Evolutionary conservation across 768 basidiomycete genomes (phyloP).

Genomic region (Boletus sensibilis): DNA sequence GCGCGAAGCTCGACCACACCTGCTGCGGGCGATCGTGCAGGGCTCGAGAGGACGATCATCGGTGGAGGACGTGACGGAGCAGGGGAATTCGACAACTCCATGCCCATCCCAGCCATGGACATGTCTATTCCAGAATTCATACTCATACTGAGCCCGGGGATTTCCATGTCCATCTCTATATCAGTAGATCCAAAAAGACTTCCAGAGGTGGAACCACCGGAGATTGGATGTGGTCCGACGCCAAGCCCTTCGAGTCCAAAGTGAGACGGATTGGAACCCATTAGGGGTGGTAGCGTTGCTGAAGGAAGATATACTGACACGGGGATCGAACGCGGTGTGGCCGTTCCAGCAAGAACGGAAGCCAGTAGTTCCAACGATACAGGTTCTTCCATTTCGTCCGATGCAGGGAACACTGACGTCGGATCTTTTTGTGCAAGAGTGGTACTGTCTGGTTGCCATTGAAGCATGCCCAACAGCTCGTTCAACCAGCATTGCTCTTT

Average conservation of each 20-base stretch:
- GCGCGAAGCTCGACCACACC: slow-evolving; percentile 67
- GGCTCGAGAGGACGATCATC: slow-evolving; percentile 63
- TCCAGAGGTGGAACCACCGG: slow-evolving; percentile 24
- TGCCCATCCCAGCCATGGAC: slow-evolving; percentile 31
- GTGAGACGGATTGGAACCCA: slow-evolving; percentile 18
- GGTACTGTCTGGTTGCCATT: slow-evolving; percentile 56
- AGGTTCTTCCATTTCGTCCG: slow-evolving; percentile 30
- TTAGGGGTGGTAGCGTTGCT: slow-evolving; percentile 23
- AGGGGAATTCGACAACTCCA: slow-evolving; percentile 33
- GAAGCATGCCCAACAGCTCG: slow-evolving; percentile 56
- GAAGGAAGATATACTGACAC: slow-evolving; percentile 67
- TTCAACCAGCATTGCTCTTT: slow-evolving; percentile 86
- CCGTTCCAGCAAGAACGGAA: slow-evolving; percentile 61
- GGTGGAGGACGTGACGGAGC: slow-evolving; percentile 42
- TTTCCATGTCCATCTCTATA: slow-evolving; percentile 37
- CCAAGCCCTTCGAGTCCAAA: slow-evolving; percentile 30
- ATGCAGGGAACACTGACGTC: background rate
- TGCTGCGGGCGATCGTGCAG: slow-evolving; percentile 61
- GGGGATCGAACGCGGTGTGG: slow-evolving; percentile 46
- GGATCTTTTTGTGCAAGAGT: slow-evolving; percentile 3
- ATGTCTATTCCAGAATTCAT: slow-evolving; percentile 33
- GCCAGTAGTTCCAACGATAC: slow-evolving; percentile 57
- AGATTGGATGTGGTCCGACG: slow-evolving; percentile 24
- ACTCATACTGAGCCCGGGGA: slow-evolving; percentile 36
- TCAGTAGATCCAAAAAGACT: slow-evolving; percentile 33